Evolutionary conservation across 1,139 yeast genomes (phyloP).

Genomic region (Hemisphaericaspora xylofermentans): DNA sequence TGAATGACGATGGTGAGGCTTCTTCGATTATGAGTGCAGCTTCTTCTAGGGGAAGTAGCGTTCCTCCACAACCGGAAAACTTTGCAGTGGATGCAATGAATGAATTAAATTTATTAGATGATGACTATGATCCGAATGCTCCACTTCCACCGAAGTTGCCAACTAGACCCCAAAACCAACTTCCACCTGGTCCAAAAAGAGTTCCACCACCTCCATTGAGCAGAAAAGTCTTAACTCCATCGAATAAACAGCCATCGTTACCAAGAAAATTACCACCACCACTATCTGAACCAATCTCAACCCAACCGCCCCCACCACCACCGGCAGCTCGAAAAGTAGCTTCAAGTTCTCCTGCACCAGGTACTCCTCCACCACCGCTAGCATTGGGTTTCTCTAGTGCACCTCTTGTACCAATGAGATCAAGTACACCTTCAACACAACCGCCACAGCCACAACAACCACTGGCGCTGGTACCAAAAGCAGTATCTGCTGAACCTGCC

Average conservation of each 20-base stretch:
- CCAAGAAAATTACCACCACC: conserved; percentile 27
- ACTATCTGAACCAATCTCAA: conserved; percentile 8
- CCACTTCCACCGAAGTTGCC: conserved; percentile 16
- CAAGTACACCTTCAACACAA: no score
- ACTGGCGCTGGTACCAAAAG: conserved; percentile 1
- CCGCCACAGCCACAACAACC: no score
- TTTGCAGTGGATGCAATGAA: conserved; percentile 32
- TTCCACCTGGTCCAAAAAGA: conserved; percentile 24
- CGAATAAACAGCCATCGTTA: conserved; percentile 4
- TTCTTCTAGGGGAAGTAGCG: conserved; percentile 16
- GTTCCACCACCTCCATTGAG: conserved; percentile 40
- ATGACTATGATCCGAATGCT: conserved; percentile 6
- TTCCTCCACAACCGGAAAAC: conserved; percentile 8
- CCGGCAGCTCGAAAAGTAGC: conserved; percentile 9
- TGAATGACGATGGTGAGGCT: conserved; percentile 4
- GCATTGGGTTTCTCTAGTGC: conserved; percentile 41
- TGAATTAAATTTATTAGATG: conserved; percentile 40
- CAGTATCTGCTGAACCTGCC: conserved; percentile 14
- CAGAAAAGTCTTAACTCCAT: conserved; percentile 18
- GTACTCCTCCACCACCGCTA: conserved; percentile 23
- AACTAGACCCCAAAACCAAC: conserved; percentile 18
- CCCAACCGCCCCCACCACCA: conserved; percentile 7
- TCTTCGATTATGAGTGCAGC: conserved; percentile 14
- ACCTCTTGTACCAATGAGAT: conserved; percentile 41
- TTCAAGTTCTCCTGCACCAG: conserved; percentile 8